A percentile compares a stretch with the other conserved stretches of the same genome.
Conservation (phyloP, 257 asterid species). For the Cinchona pubescens region DNA sequence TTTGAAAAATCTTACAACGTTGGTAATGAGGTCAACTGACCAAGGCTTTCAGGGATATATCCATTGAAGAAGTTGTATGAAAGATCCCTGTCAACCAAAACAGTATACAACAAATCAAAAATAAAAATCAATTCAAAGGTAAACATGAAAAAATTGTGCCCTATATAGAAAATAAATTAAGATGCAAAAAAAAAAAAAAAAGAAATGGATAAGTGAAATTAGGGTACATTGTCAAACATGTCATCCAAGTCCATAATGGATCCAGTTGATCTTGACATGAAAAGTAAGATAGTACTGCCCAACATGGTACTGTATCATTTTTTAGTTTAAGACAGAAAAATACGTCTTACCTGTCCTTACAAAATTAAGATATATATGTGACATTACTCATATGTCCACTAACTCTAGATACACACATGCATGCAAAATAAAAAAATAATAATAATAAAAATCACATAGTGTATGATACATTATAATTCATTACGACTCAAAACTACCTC, state of each 20-base stretch:
- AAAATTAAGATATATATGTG: background rate
- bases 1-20: constrained; percentile 60
- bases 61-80: constrained; percentile 84
- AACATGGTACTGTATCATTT: background rate
- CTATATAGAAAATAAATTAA: background rate
- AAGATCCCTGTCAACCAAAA: constrained; percentile 69
- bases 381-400: background rate
- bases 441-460: background rate
- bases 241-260: background rate
- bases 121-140: background rate
- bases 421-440: background rate
- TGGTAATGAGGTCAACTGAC: constrained; percentile 63
- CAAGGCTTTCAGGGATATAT: constrained; percentile 88
- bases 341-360: too few species aligned
- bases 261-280: background rate
- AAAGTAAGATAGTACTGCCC: background rate
- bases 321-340: background rate
- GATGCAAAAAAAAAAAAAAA: background rate
- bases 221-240: background rate
- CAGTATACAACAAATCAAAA: constrained; percentile 8
- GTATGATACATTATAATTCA: too few species aligned
- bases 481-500: background rate
- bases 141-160: background rate
- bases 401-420: background rate
- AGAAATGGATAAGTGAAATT: background rate